Evolutionary conservation across 495 filamentous ascomycete genomes (phyloP).

Genomic region (Entonaema liquescens): DNA sequence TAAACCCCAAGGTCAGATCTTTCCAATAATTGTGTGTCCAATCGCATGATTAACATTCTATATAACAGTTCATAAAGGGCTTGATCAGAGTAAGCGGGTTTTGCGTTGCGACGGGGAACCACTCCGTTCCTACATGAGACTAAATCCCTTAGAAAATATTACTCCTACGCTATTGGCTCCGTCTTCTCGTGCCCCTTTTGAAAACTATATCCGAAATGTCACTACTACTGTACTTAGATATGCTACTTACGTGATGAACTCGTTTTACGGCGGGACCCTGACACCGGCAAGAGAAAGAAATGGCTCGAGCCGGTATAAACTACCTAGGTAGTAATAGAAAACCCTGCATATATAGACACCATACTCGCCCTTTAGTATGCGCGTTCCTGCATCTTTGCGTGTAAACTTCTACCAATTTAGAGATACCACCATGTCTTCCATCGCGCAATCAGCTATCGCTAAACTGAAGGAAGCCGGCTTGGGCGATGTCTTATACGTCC

Average conservation of each 20-base stretch:
- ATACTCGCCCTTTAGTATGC: background rate
- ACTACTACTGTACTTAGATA: background rate
- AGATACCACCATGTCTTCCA: background rate
- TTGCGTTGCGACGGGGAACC: background rate
- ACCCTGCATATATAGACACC: background rate
- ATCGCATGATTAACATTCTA: conserved; percentile 4
- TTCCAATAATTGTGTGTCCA: background rate
- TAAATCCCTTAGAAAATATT: background rate
- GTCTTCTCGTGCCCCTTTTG: background rate
- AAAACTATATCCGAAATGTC: background rate
- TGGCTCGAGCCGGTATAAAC: too few relatives aligned
- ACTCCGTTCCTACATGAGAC: background rate
- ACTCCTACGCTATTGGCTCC: conserved; percentile 47
- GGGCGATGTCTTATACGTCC: background rate
- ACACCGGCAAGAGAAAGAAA: too few relatives aligned
- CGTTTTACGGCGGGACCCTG: background rate
- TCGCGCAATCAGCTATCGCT: background rate
- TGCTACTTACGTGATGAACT: background rate
- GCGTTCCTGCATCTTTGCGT: background rate
- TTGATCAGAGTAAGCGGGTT: background rate
- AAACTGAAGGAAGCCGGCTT: background rate
- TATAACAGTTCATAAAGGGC: background rate
- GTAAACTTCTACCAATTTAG: background rate
- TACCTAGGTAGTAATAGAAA: too few relatives aligned
- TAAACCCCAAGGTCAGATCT: background rate